Conservation (phyloP, 2,329 filamentous ascomycete genomes). For the Ophiostoma perfectum region DNA sequence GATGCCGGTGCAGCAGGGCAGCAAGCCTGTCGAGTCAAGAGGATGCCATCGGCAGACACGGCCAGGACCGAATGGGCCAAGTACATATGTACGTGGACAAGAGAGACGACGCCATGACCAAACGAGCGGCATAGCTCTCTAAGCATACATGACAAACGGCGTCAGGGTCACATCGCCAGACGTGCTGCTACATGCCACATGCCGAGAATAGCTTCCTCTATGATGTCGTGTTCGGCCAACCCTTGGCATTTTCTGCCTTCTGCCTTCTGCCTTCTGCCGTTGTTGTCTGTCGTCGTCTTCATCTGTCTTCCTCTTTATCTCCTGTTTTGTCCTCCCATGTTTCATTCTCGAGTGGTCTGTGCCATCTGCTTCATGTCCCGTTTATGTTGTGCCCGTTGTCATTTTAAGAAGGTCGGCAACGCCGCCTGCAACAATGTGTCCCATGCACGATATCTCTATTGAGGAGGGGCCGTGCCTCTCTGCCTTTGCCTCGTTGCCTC, state of each 20-base stretch:
- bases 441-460: too few species aligned
- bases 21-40: too few species aligned
- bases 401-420: conserved; percentile 3
- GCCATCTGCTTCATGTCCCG: background rate
- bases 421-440: background rate
- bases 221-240: conserved; percentile 1
- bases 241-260: background rate
- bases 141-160: background rate
- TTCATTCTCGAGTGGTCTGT: background rate
- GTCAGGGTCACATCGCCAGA: conserved; percentile 1
- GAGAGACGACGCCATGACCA: background rate
- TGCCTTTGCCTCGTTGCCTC: too few species aligned
- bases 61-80: background rate
- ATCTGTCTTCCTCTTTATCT: background rate
- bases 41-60: background rate
- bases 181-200: conserved; percentile 4
- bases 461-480: too few species aligned
- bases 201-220: background rate
- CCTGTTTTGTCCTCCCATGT: background rate
- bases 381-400: background rate
- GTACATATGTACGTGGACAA: background rate
- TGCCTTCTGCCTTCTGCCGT: background rate
- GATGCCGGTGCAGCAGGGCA: too few species aligned
- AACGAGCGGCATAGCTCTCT: background rate
- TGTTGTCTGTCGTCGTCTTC: background rate